Base-by-base conservation (phyloP, 768 basidiomycete genomes). In the Paxillus rubicundulus region DNA sequence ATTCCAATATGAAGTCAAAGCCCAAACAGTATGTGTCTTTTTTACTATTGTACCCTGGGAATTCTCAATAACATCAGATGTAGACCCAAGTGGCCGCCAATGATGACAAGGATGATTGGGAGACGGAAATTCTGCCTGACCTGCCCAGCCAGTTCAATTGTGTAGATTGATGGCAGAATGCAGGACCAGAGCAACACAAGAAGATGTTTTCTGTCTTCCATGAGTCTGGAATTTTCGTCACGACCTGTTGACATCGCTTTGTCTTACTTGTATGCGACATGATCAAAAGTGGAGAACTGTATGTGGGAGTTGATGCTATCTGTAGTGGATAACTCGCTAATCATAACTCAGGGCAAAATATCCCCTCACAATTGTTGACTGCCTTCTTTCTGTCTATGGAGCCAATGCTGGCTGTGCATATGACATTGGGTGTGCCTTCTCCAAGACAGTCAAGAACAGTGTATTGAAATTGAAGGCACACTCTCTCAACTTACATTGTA, bases 261-360 rank as follows among this genome's bases (percentile, higher is more conserved):
- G 34, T 60, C 1, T 14, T 61, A 0, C 3, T 58, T 0, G 37
- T 2, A 0, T 62, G 56, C 9, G 44, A 62, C 10, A 62, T 62
- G 59, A 27, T 62, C 8, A 42, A 53, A 17, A 62, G 61, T 17
- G 51, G 56, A 0, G 49, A 62, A 6, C 8, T 62, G 59, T 62
- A 9, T 9, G 51, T 52, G 16, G 13, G 1, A 7, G 21, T 24
- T 24, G 2, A 24, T 24, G 21, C n/a, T 24, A 24, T 24, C 21
- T 24, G 2, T 24, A 24, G 21, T 5, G 2, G 21, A 24, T n/a
- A n/a, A 24, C 21, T 21, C 16, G 16, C 17, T 2, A 28, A 45
- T 45, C 21, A 5, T 40, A 30, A 37, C 20, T 20, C 12, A 45
- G 59, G 12, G 36, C 27, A 0, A 61, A 61, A 33, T 61, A 59